Base-by-base conservation (phyloP, 257 asterid genomes). In the Solanum rostratum region DNA sequence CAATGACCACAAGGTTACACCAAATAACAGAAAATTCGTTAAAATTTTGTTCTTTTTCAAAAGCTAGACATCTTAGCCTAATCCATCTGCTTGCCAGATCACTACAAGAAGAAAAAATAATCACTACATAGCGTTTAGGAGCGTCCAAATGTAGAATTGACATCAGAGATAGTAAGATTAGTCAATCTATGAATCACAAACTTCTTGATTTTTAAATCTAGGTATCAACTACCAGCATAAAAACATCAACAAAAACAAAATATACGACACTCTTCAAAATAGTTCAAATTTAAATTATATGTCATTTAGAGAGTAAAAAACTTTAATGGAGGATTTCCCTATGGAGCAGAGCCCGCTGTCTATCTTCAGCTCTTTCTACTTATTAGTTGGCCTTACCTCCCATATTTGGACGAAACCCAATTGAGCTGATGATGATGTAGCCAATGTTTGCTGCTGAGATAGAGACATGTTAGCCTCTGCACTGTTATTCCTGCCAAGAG, bases 371-470 rank as follows among this genome's bases (percentile, higher is more conserved):
- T 27, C 84, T 66, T 66, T 53, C 79, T 37, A 66, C 65, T 16
- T 65, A 85, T 41, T 66, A 59, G 45, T 53, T 66, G 39, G 70
- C 29, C 79, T 85, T 93, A 96, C 99, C 99, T 96, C 99, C 98
- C 99, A 96, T 89, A 95, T 93, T 91, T 91, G 91, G 59, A 95
- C 89, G 68, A 92, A 96, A 86, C 91, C 91, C 63, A 97, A 92
- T 65, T 93, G 98, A 63, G 98, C 90, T 46, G 98, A 66, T 86
- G 89, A 96, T 81, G 92, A 79, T 59, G 91, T 83, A 88, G 87
- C 89, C 62, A 96, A 85, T 37, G 97, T 85, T 89, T 90, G 98
- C 93, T 92, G 99, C 92, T 93, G 98, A 62, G 93, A 84, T 79
- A 92, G 70, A 84, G 98, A 86, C 89, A 90, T 93, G 90, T 92